Base-by-base conservation (phyloP, 345 rosid genomes). In the Linum usitatissimum region DNA sequence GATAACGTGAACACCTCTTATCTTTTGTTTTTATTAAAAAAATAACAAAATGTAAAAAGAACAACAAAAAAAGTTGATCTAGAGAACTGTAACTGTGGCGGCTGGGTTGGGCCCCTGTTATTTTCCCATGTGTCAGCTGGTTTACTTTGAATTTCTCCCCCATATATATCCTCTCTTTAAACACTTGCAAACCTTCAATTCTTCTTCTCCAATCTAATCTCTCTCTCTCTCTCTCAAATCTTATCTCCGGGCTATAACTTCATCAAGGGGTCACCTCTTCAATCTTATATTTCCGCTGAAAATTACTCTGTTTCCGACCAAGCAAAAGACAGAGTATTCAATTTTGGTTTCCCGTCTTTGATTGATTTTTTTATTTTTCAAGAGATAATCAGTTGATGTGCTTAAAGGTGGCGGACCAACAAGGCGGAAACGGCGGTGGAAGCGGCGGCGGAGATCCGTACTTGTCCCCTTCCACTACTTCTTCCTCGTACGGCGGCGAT, bases 391-490 rank as follows among this genome's bases (percentile, higher is more conserved):
- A 42, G 71, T 68, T 13, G 70, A 67, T 70, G 73, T 77, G 73
- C 68, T 55, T 65, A 39, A 77, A 70, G 78, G 80, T 77, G 78
- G 80, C 78, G 77, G 68, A 66, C 64, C 73, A 63, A 34, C 49
- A 60, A 68, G 68, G 71, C 12, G 21, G 57, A 6, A 56, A 55
- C n/a, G 30, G 66, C 49, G 63, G 64, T 61, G 63, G 42, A 40
- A 56, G 53, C 18, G 71, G 42, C 14, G 55, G 38, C 8, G 38
- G 38, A 1, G 38, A 34, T 34, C 38, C 5, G 38, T 45, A 45
- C 15, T 9, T 45, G 0, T 15, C 15, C 14, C 51, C 51, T 45
- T 7, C 17, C 51, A 9, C 51, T 0, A 10, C 51, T 45, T 45
- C 51, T 3, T 45, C 51, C 10, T 45, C 51, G 4, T 45, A 45